Evolutionary conservation across 2,329 filamentous ascomycete genomes (phyloP).

Genomic region (Cadophora gregata): DNA sequence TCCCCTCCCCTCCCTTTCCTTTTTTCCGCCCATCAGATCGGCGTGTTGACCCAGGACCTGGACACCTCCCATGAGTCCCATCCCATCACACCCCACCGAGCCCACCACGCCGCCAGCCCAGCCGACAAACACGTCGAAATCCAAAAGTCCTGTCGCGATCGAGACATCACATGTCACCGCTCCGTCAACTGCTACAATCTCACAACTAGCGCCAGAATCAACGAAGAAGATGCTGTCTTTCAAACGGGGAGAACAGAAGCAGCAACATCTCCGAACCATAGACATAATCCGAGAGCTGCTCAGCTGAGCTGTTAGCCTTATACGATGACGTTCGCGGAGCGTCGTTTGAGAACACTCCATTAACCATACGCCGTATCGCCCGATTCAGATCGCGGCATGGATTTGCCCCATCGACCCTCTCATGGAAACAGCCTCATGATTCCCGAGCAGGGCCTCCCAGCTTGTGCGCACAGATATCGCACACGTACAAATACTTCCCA

Average conservation of each 20-base stretch:
- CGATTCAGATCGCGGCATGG: constrained; percentile 12
- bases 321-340: constrained; percentile 14
- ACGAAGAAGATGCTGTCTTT: background rate
- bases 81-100: background rate
- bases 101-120: background rate
- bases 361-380: constrained; percentile 4
- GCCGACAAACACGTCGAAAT: background rate
- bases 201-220: background rate
- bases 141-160: background rate
- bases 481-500: constrained; percentile 3
- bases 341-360: constrained; percentile 10
- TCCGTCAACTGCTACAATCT: too few species aligned
- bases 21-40: background rate
- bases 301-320: constrained; percentile 8
- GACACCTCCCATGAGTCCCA: too few species aligned
- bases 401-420: background rate
- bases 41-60: background rate
- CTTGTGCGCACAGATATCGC: background rate
- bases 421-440: constrained; percentile 15
- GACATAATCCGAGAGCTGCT: background rate
- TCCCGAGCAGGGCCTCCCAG: background rate
- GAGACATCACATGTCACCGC: constrained; percentile 6
- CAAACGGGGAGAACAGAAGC: constrained; percentile 1
- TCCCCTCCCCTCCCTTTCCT: background rate
- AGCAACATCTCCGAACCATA: constrained; percentile 7